Evolutionary conservation across 169 alveolate species (phyloP).

Genomic region (Plasmodium yoelii): DNA sequence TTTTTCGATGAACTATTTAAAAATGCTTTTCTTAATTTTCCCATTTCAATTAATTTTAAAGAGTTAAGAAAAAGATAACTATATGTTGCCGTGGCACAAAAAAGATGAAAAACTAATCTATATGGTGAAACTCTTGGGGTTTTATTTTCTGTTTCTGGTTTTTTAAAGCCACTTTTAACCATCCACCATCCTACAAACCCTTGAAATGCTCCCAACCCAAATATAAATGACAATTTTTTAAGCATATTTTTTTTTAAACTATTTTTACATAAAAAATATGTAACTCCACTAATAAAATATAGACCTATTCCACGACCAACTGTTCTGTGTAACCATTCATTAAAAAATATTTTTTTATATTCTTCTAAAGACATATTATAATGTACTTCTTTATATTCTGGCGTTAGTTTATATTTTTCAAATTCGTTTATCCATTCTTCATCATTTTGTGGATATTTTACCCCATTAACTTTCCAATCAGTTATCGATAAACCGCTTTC

Average conservation of each 20-base stretch:
- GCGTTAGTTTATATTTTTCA: slow-evolving; percentile 87
- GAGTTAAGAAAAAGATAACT: slow-evolving; percentile 82
- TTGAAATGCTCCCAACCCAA: slow-evolving; percentile 82
- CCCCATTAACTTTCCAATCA: slow-evolving; percentile 91
- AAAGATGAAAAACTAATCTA: slow-evolving; percentile 80
- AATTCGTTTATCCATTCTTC: slow-evolving; percentile 92
- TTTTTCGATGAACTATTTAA: slow-evolving; percentile 30
- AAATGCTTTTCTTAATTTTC: slow-evolving; percentile 40
- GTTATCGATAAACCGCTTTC: slow-evolving; percentile 94
- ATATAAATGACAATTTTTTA: slow-evolving; percentile 75
- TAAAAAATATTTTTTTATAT: slow-evolving; percentile 89
- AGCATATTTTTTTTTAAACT: slow-evolving; percentile 78
- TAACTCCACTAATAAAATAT: slow-evolving; percentile 85
- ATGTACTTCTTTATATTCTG: slow-evolving; percentile 91
- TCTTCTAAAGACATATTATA: slow-evolving; percentile 89
- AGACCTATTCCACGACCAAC: slow-evolving; percentile 90
- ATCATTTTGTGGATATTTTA: slow-evolving; percentile 85
- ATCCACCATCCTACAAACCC: slow-evolving; percentile 88
- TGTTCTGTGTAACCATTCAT: slow-evolving; percentile 93
- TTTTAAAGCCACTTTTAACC: slow-evolving; percentile 87
- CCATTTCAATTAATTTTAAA: slow-evolving; percentile 75
- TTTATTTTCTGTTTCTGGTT: slow-evolving; percentile 83
- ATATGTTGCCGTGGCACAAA: slow-evolving; percentile 83
- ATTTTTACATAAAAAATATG: slow-evolving; percentile 83
- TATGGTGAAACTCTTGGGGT: slow-evolving; percentile 89